These are phyloP conservation scores for Saposhnikovia divaricata DNA, from an alignment of 129 eudicot species.

Conservation along the genomic window DNA sequence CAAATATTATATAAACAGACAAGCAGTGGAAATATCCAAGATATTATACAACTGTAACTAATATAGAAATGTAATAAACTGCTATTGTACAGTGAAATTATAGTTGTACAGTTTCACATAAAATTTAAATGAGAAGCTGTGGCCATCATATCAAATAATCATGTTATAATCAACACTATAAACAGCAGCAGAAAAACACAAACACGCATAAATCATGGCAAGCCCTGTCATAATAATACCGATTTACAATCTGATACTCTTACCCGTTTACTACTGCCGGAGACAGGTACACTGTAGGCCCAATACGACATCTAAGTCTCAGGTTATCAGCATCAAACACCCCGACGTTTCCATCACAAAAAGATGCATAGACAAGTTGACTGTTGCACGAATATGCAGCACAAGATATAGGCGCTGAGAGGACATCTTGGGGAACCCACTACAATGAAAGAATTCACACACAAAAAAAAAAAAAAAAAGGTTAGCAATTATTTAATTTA, in stretches of 20 bases:
- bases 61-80: not conserved
- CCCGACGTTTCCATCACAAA: conserved; percentile 75
- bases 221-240: not conserved
- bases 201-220: not conserved
- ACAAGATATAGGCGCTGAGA: conserved; percentile 74
- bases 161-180: not conserved
- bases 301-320: conserved; percentile 74
- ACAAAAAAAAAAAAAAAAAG: no score
- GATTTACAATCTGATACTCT: conserved; percentile 11
- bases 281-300: conserved; percentile 66
- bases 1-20: not conserved
- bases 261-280: conserved; percentile 54
- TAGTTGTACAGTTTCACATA: not conserved
- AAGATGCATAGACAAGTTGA: conserved; percentile 68
- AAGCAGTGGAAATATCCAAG: not conserved
- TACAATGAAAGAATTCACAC: conserved; percentile 12
- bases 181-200: not conserved
- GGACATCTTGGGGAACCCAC: conserved; percentile 88
- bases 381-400: conserved; percentile 89
- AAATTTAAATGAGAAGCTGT: not conserved
- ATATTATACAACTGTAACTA: not conserved
- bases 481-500: not conserved
- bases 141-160: not conserved
- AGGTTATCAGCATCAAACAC: conserved; percentile 74
- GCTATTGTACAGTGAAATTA: not conserved